Evolutionary conservation across 768 basidiomycete genomes (phyloP), one percentile per base, ranked within the genome.

Genomic region (Lepiota venenata): DNA sequence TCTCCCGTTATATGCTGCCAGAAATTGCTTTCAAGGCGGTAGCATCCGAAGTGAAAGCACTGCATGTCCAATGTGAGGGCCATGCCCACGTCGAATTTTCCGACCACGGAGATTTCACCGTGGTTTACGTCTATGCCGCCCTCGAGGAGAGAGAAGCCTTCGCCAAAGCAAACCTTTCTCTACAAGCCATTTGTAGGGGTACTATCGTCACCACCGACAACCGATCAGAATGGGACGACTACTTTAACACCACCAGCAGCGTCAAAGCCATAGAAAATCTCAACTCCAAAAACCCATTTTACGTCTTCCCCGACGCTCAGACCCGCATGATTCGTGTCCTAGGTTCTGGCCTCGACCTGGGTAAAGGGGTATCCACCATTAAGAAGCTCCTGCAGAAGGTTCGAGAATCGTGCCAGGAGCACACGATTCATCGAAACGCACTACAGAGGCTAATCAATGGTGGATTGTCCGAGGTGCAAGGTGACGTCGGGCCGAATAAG

Each of bases 171-270:
- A 79, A 79, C 59, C 51, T 61, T 1, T 64, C 68, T 39, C 47
- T 83, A 20, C 72, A 75, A 36, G 21, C 42, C 0, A 58, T 79
- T 12, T 46, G 82, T 20, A 63, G 66, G 4, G 81, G 81, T 6
- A 61, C 70, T 12, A 54, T 74, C 12, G 52, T 78, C 29, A 58
- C 51, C 8, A 56, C 68, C 0, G 71, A 73, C 3, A 66, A 63
- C 0, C 55, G 56, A 18, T 52, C 58, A 1, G 55, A 75, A 3
- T 83, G 82, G 81, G 75, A 79, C 46, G 74, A 75, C 15, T 78
- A 77, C 51, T 74, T 83, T 54, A 69, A 73, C 14, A 64, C 68
- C n/a, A 46, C 68, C n/a, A 74, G 71, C 53, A 75, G 78, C 38
- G 51, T 55, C 18, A 68, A 68, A 21, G 65, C 66, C 8, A 48